Evolutionary conservation across 352 stramenopile genomes (phyloP).

Genomic region (Thalassiosira exigua): DNA sequence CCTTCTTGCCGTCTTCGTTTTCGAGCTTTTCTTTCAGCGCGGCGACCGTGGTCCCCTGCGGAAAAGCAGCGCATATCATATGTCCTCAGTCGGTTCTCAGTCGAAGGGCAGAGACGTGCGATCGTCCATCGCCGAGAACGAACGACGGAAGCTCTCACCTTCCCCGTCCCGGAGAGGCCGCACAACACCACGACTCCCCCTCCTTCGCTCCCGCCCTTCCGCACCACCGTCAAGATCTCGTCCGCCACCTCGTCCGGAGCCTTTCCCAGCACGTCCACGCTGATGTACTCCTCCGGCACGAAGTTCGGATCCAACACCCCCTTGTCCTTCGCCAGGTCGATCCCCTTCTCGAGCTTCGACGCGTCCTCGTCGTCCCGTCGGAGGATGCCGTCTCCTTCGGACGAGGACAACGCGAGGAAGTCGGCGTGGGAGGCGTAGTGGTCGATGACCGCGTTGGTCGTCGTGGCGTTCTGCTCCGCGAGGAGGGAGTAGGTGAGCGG

Average conservation of each 20-base stretch:
- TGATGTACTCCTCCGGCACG: conserved; percentile 72
- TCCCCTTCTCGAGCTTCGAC: conserved; percentile 75
- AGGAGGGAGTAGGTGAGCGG: conserved; percentile 59
- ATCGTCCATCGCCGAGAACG: background rate
- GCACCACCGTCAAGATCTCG: conserved; percentile 66
- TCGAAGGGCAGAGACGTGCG: too few relatives aligned
- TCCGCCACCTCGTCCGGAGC: conserved; percentile 73
- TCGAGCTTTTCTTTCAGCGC: conserved; percentile 73
- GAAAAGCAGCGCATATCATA: background rate
- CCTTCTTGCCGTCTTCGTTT: conserved; percentile 62
- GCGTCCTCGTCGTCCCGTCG: conserved; percentile 79
- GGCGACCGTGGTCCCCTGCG: conserved; percentile 77
- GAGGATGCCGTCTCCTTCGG: conserved; percentile 71
- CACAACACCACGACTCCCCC: conserved; percentile 82
- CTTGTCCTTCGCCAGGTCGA: conserved; percentile 81
- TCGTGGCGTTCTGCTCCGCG: conserved; percentile 77
- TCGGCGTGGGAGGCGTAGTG: conserved; percentile 32
- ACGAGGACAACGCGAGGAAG: conserved; percentile 62
- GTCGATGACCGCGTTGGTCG: conserved; percentile 79
- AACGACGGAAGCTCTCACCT: conserved; percentile 49
- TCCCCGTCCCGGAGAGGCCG: conserved; percentile 82
- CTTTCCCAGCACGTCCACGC: conserved; percentile 83
- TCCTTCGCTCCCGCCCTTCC: background rate
- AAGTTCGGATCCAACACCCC: conserved; percentile 80
- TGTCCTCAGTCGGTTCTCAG: too few relatives aligned